Percentiles rank a stretch among this genome's conserved stretches.
Evolutionary conservation across 1,139 yeast species (phyloP).

Genomic region (Candida glucosophila): DNA sequence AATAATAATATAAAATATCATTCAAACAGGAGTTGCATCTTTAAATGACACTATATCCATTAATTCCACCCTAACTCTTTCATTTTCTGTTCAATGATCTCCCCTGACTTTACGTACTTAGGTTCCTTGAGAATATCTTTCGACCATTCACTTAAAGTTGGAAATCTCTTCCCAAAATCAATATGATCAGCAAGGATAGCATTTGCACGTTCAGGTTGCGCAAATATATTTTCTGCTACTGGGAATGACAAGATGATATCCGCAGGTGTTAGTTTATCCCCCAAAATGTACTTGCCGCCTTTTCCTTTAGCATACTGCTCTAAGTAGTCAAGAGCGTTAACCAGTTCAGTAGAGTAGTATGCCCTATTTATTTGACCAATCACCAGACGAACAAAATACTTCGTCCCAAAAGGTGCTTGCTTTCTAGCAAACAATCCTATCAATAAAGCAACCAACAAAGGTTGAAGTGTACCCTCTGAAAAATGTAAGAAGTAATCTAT

Average conservation of each 20-base stretch:
- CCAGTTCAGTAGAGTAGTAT: conserved; percentile 19
- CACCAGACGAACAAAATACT: conserved; percentile 16
- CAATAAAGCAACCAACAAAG: conserved; percentile 22
- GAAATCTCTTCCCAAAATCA: conserved; percentile 10
- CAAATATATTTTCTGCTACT: conserved; percentile 14
- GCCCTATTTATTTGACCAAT: conserved; percentile 16
- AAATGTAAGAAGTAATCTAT: conserved; percentile 31
- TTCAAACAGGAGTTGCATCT: too few relatives aligned
- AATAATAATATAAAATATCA: too few relatives aligned
- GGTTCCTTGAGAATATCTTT: conserved; percentile 12
- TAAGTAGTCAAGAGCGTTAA: conserved; percentile 19
- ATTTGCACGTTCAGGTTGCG: conserved; percentile 7
- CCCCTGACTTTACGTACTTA: conserved; percentile 13
- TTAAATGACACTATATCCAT: too few relatives aligned
- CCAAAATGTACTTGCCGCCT: conserved; percentile 25
- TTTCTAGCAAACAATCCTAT: conserved; percentile 18
- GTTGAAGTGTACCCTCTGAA: conserved; percentile 33
- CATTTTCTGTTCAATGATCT: conserved; percentile 7
- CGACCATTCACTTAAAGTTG: conserved; percentile 20
- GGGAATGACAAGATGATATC: conserved; percentile 34
- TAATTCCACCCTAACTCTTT: too few relatives aligned
- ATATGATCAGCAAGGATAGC: too few relatives aligned
- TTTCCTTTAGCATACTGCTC: conserved; percentile 19
- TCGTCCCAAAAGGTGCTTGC: conserved; percentile 23
- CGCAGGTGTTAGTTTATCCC: conserved; percentile 27